Percentiles rank a stretch among this genome's conserved stretches.
These are phyloP conservation scores for Populus hybrid DNA, from an alignment of 441 rosid species.

Conservation along the genomic window DNA sequence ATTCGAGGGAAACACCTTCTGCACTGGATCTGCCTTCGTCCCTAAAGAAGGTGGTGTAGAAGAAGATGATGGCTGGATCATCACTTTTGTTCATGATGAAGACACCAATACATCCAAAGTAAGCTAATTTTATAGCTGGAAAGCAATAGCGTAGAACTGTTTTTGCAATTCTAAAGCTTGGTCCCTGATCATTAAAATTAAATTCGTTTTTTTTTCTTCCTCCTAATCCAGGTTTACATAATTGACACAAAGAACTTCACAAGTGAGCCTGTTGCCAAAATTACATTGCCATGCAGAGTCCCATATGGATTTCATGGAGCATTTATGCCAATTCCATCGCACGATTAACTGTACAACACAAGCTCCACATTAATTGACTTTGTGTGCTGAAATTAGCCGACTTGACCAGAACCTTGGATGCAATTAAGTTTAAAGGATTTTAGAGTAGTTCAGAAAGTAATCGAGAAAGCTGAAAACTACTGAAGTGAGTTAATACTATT, in stretches of 20 bases:
- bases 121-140: background rate
- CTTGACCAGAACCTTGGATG: no score
- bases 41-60: conserved; percentile 24
- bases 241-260: conserved; percentile 34
- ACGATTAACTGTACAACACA: background rate
- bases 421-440: background rate
- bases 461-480: background rate
- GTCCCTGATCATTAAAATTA: background rate
- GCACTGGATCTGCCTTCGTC: conserved; percentile 40
- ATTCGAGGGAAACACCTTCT: conserved; percentile 25
- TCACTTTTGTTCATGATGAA: conserved; percentile 47
- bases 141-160: background rate
- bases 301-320: conserved; percentile 52
- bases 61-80: conserved; percentile 56
- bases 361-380: no score
- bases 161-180: background rate
- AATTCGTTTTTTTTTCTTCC: background rate
- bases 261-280: conserved; percentile 28
- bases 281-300: conserved; percentile 41
- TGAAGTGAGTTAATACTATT: background rate
- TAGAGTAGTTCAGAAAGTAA: background rate
- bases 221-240: conserved; percentile 26
- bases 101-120: conserved; percentile 34
- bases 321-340: conserved; percentile 17
- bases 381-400: no score